Evolutionary conservation across 2,329 filamentous ascomycete genomes (phyloP).

Genomic region (Aspergillaceae sp.): DNA sequence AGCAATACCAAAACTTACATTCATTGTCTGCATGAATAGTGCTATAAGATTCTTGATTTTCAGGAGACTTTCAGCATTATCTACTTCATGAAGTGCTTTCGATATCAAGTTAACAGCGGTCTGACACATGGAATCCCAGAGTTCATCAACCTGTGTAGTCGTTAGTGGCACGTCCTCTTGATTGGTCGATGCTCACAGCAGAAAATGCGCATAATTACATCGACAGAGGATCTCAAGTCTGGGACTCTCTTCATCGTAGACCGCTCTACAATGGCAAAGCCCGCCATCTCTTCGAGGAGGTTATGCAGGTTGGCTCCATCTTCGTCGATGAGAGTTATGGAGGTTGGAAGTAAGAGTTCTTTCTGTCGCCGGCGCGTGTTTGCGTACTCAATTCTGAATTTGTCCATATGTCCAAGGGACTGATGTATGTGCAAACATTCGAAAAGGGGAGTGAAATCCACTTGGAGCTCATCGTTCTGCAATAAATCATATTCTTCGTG

Average conservation of each 20-base stretch:
- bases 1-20: conserved; percentile 46
- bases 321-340: conserved; percentile 69
- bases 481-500: conserved; percentile 91
- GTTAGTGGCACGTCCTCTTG: conserved; percentile 6
- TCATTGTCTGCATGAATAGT: conserved; percentile 96
- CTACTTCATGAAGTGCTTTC: conserved; percentile 67
- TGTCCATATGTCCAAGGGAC: conserved; percentile 83
- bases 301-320: conserved; percentile 82
- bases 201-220: conserved; percentile 46
- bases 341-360: conserved; percentile 71
- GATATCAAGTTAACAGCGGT: conserved; percentile 74
- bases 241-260: conserved; percentile 82
- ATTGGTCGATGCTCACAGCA: not conserved
- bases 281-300: conserved; percentile 84
- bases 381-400: conserved; percentile 85
- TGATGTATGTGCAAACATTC: conserved; percentile 96
- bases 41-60: conserved; percentile 91
- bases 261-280: conserved; percentile 93
- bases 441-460: conserved; percentile 89
- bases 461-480: conserved; percentile 88
- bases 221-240: conserved; percentile 69
- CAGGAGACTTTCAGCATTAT: conserved; percentile 80
- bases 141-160: conserved; percentile 67
- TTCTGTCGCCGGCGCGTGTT: conserved; percentile 84
- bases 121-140: conserved; percentile 98